Percentiles rank a stretch among this genome's conserved stretches.
These are phyloP conservation scores for Scedosporium minutisporum DNA, from an alignment of 2,329 filamentous ascomycete species.

Conservation along the genomic window DNA sequence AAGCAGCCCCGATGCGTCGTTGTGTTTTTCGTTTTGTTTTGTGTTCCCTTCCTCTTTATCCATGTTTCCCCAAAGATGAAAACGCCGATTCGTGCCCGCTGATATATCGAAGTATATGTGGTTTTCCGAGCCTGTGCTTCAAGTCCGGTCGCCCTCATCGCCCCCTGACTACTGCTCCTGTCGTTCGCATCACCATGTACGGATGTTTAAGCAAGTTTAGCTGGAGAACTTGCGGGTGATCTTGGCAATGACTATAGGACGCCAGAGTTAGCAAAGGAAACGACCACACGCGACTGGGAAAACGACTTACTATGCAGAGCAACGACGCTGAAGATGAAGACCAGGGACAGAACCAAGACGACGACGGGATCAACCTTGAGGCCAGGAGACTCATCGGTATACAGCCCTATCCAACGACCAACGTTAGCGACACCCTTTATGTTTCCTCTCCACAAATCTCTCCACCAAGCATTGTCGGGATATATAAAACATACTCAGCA, in stretches of 20 bases:
- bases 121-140: background rate
- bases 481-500: conserved; percentile 66
- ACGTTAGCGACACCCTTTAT: conserved; percentile 15
- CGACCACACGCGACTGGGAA: background rate
- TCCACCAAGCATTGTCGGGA: no score
- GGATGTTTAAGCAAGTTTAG: conserved; percentile 25
- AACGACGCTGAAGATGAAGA: conserved; percentile 98
- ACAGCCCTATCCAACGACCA: conserved; percentile 52
- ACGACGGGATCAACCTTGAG: conserved; percentile 97
- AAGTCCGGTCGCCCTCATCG: background rate
- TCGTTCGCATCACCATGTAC: background rate
- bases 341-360: conserved; percentile 88
- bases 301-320: conserved; percentile 78
- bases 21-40: background rate
- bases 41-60: background rate
- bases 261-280: conserved; percentile 10
- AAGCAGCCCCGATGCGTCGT: background rate
- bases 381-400: conserved; percentile 96
- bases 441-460: background rate
- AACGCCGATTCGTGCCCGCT: background rate
- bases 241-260: conserved; percentile 77
- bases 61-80: background rate
- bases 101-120: background rate
- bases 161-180: background rate
- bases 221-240: conserved; percentile 78